Evolutionary conservation across 352 stramenopile species (phyloP), one percentile per base, ranked within the genome.

Genomic region (Phytophthora cactorum): DNA sequence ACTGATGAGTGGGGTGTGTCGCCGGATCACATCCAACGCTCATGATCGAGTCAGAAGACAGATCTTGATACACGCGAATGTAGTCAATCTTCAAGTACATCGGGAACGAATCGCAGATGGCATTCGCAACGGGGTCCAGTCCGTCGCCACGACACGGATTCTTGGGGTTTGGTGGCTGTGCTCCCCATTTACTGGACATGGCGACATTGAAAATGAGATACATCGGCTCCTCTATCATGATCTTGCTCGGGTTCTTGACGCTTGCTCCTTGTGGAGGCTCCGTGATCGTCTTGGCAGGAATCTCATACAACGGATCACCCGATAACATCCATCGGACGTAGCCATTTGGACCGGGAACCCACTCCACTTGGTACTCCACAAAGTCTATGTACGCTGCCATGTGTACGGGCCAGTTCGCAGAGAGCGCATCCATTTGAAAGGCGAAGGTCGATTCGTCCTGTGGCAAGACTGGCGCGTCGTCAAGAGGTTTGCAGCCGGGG

Each of bases 151-250:
- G 78, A 46, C 88, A 96, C 5, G 73, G 67, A 11, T 81, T 70
- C 6, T 77, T 79, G 1, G 86, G 45, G 62, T 95, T 95, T 25
- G 88, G 86, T 3, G 88, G 88, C 27, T 66, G 82, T 0, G 88
- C 68, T 14, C 86, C 85, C 96, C 96, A 98, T 31, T 91, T 90
- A 29, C 74, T 88, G 17, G 92, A 98, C 52, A 99, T 81, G 6
- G 96, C 96, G 25, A 97, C 97, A 77, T 98, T 99, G 58, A 98
- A 87, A 52, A 99, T 89, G 57, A 98, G 69, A 63, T 98, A 98
- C 81, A 97, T 92, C 0, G 96, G 96, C 70, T 99, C 96, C 31
- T 96, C 86, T 28, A 98, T 85, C 82, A 99, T 98, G 61, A 91
- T 89, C 73, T 82, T 97, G 76, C 62, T 82, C 66, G 84, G 91